Percentiles rank a stretch among this genome's conserved stretches.
Evolutionary conservation across 1,284 basidiomycete species (phyloP).

Genomic region (Ustilago crameri): DNA sequence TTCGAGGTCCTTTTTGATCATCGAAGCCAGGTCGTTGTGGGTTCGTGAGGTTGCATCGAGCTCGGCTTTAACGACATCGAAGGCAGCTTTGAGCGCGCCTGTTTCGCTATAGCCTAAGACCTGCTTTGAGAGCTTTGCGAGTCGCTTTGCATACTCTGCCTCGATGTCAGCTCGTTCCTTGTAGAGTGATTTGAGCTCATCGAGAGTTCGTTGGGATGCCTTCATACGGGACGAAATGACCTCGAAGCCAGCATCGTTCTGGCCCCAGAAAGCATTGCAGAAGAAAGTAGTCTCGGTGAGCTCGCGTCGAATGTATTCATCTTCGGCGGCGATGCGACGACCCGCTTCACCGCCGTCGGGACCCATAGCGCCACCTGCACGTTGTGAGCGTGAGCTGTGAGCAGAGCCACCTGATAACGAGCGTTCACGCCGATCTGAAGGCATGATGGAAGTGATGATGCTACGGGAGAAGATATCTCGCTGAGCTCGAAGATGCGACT

Average conservation of each 20-base stretch:
- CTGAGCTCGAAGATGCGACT: not conserved
- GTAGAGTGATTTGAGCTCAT: slow-evolving; percentile 86
- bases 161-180: slow-evolving; percentile 89
- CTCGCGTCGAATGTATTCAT: slow-evolving; percentile 56
- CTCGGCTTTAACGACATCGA: slow-evolving; percentile 82
- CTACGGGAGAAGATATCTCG: not conserved
- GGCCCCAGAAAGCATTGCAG: slow-evolving; percentile 93
- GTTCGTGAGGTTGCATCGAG: slow-evolving; percentile 82
- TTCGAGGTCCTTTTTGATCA: slow-evolving; percentile 84
- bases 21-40: slow-evolving; percentile 78
- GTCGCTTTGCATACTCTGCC: slow-evolving; percentile 91
- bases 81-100: slow-evolving; percentile 82
- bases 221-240: slow-evolving; percentile 88
- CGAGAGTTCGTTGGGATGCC: slow-evolving; percentile 83
- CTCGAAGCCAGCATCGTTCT: slow-evolving; percentile 83
- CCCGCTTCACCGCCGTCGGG: slow-evolving; percentile 57
- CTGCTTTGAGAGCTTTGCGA: slow-evolving; percentile 83
- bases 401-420: slow-evolving; percentile 49
- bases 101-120: slow-evolving; percentile 88
- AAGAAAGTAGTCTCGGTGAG: slow-evolving; percentile 75
- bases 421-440: slow-evolving; percentile 40
- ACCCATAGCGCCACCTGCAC: slow-evolving; percentile 49
- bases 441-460: slow-evolving; percentile 19
- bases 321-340: slow-evolving; percentile 54
- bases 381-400: slow-evolving; percentile 48